Evolutionary conservation across 345 rosid species (phyloP).

Genomic region (Eucalyptus regnans): DNA sequence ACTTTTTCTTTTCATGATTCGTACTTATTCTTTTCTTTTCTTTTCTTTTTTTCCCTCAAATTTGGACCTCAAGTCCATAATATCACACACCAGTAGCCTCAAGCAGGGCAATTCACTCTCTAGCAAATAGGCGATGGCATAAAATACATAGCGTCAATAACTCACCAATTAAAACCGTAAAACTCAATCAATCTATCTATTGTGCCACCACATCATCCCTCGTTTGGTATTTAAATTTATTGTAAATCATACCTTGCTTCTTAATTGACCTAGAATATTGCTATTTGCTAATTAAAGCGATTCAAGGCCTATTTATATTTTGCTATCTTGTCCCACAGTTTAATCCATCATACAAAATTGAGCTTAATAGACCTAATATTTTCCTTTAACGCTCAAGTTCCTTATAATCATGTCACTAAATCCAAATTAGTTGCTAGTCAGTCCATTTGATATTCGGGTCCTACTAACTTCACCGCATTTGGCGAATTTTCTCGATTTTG

Average conservation of each 20-base stretch:
- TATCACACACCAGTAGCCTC: background rate
- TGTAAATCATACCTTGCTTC: background rate
- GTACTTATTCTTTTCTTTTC: too few relatives aligned
- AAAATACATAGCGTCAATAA: background rate
- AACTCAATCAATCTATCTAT: background rate
- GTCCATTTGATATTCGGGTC: background rate
- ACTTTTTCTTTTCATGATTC: background rate
- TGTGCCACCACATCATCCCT: background rate
- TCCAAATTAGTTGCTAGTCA: background rate
- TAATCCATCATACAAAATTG: background rate
- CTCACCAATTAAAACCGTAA: background rate
- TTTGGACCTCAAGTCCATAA: background rate
- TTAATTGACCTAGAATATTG: background rate
- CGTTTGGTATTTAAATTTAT: background rate
- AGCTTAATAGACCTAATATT: background rate
- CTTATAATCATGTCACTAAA: background rate
- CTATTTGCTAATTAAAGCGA: background rate
- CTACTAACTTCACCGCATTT: background rate
- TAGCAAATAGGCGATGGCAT: background rate
- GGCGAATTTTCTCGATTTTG: background rate
- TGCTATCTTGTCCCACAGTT: background rate
- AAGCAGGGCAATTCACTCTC: background rate
- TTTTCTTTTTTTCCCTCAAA: background rate
- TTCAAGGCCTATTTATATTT: background rate
- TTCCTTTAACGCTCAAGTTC: background rate